These are phyloP conservation scores for Mycena alexandri DNA, from an alignment of 768 basidiomycete species.

Conservation along the genomic window DNA sequence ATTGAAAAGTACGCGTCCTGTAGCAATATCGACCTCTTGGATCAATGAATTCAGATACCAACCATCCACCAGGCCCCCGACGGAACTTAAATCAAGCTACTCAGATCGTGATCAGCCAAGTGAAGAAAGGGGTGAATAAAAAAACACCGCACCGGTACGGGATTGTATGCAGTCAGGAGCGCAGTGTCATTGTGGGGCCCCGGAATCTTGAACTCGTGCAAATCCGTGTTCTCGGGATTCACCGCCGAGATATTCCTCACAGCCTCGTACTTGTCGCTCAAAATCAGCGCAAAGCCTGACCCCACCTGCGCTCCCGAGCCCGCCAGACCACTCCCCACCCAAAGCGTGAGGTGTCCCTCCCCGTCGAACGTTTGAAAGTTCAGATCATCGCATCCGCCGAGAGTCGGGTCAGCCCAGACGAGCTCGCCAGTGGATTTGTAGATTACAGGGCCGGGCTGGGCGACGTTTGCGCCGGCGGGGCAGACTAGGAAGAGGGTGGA, in stretches of 20 bases:
- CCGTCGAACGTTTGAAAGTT: slow-evolving; percentile 26
- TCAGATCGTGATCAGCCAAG: not conserved
- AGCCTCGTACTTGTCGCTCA: slow-evolving; percentile 12
- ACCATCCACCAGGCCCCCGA: slow-evolving; percentile 21
- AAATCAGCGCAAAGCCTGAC: slow-evolving; percentile 4
- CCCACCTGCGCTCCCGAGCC: slow-evolving; percentile 16
- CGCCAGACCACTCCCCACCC: slow-evolving; percentile 16
- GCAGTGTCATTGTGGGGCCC: slow-evolving; percentile 14
- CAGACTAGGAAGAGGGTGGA: slow-evolving; percentile 25
- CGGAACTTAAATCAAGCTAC: slow-evolving; percentile 9
- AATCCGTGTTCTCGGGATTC: slow-evolving; percentile 5
- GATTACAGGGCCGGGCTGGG: slow-evolving; percentile 16
- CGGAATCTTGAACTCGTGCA: slow-evolving; percentile 24
- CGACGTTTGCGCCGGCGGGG: slow-evolving; percentile 1
- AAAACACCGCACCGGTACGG: slow-evolving; percentile 19
- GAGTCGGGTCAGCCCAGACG: slow-evolving; percentile 24
- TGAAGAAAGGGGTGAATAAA: not conserved
- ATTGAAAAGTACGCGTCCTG: slow-evolving; percentile 18
- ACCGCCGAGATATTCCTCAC: slow-evolving; percentile 23
- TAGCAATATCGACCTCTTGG: slow-evolving; percentile 25
- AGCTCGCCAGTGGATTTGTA: slow-evolving; percentile 25
- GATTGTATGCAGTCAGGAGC: slow-evolving; percentile 18
- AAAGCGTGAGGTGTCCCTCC: slow-evolving; percentile 19
- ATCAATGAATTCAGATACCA: slow-evolving; percentile 20
- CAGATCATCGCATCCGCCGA: slow-evolving; percentile 18